Evolutionary conservation across 352 stramenopile genomes (phyloP), one percentile per base, ranked within the genome.

Genomic region (Phytophthora aleatoria): DNA sequence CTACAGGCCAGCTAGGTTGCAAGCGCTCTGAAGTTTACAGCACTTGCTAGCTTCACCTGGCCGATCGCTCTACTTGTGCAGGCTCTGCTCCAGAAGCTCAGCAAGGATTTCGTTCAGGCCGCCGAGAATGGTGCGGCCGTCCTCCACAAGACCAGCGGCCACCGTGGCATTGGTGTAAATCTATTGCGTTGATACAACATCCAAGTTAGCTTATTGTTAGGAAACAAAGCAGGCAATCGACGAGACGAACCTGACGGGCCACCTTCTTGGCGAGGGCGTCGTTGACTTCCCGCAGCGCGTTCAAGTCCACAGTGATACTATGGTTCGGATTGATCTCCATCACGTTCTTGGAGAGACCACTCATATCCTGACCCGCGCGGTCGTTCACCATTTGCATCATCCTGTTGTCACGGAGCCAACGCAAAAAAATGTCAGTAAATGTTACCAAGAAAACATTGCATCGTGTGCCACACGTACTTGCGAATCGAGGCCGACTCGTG

Each of bases 331-430:
- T 99, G 64, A 99, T 91, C 77, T 99, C 96, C 47, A 99, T 85
- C 57, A 97, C 92, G 82, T 99, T 96, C 82, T 99, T 98, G 53
- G 76, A 77, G 28, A 83, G 69, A 8, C 76, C 69, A 49, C 53
- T 70, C 56, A 71, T 61, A 48, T 83, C 67, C 58, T 92, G 74
- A 15, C 87, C 85, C 2, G 76, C 81, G 50, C 73, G 69, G 60
- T 93, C 85, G 66, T 97, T 98, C 41, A 99, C 92, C 88, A 99
- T 98, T 52, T 92, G 80, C 97, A 99, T 99, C 97, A 99, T 99
- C 58, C 76, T 92, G 50, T 51, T 27, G 41, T 9, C 5, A 20
- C 33, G 50, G 53, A 41, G 13, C 20, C 12, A 53, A 15, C 20
- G 35, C n/a, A 48, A 47, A 35, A 20, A 33, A 4, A 33, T 28